These are phyloP conservation scores for Phtheirospermum japonicum DNA, from an alignment of 257 asterid species.

Conservation along the genomic window DNA sequence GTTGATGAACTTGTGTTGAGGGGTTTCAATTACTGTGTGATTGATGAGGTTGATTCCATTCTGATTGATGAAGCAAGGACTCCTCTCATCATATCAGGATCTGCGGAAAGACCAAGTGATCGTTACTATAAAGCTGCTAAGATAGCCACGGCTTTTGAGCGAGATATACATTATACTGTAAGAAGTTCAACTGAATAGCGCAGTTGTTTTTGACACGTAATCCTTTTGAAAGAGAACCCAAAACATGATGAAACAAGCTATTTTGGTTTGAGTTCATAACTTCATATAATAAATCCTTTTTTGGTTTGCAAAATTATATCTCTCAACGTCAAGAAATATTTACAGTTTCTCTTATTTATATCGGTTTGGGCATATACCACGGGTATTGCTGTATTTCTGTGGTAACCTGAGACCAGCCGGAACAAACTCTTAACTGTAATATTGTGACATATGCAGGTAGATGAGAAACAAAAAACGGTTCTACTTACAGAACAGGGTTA, in stretches of 20 bases:
- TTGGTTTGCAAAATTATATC: conserved; percentile 17
- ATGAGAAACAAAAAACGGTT: conserved; percentile 86
- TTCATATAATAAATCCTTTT: conserved; percentile 8
- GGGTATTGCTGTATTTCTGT: conserved; percentile 18
- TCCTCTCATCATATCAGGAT: conserved; percentile 97
- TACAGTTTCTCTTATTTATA: conserved; percentile 2
- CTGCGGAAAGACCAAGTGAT: conserved; percentile 96
- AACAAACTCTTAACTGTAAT: conserved; percentile 20
- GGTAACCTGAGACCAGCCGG: conserved; percentile 8
- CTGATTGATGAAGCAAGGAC: conserved; percentile 99
- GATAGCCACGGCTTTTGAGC: conserved; percentile 85
- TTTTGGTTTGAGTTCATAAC: conserved; percentile 15
- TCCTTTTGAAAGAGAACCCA: conserved; percentile 9
- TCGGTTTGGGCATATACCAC: conserved; percentile 15
- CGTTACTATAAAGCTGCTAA: conserved; percentile 95
- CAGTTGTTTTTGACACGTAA: conserved; percentile 10
- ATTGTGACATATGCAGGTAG: conserved; percentile 65
- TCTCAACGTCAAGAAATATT: background rate
- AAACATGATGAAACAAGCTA: conserved; percentile 5
- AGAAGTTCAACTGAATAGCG: conserved; percentile 34
- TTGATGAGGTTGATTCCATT: conserved; percentile 98
- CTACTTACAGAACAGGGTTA: conserved; percentile 93
- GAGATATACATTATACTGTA: conserved; percentile 90
- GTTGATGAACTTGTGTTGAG: conserved; percentile 93
- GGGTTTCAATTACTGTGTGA: conserved; percentile 84